Percentiles rank a stretch among this genome's conserved stretches.
Evolutionary conservation across 73 alveolate species (phyloP).

Genomic region (Breviolum minutum): DNA sequence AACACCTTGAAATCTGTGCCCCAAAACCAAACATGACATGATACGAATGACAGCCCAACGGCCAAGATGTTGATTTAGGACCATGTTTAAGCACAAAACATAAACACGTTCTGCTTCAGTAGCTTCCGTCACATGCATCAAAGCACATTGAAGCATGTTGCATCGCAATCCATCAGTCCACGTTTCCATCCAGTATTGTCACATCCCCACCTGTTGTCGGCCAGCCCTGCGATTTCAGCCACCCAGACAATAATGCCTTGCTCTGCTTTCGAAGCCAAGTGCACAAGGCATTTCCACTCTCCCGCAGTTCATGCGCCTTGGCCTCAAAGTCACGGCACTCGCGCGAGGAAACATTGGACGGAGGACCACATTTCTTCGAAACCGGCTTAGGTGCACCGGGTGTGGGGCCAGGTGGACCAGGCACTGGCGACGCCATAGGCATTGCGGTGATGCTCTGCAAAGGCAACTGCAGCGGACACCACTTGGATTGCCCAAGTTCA

Average conservation of each 20-base stretch:
- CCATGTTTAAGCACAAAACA: not conserved
- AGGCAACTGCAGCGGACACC: slow-evolving; percentile 46
- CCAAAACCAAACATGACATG: too few relatives aligned
- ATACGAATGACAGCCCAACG: too few relatives aligned
- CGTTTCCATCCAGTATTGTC: not conserved
- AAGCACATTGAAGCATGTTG: not conserved
- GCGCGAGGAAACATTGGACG: slow-evolving; percentile 12
- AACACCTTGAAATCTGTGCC: too few relatives aligned
- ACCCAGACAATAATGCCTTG: slow-evolving; percentile 50
- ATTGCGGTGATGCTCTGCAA: not conserved
- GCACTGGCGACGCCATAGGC: not conserved
- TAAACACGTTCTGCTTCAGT: not conserved
- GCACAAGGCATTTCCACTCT: slow-evolving; percentile 27
- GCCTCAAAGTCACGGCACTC: slow-evolving; percentile 73
- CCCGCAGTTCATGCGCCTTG: slow-evolving; percentile 31
- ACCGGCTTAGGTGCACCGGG: not conserved
- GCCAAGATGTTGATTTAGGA: too few relatives aligned
- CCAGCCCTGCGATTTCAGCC: slow-evolving; percentile 89
- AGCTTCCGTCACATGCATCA: too few relatives aligned
- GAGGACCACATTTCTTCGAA: not conserved
- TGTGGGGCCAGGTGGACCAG: not conserved
- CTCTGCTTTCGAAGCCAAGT: slow-evolving; percentile 71
- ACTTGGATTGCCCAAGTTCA: slow-evolving; percentile 67
- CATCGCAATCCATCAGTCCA: not conserved
- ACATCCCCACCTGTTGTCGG: slow-evolving; percentile 54